Evolutionary conservation across 2,329 filamentous ascomycete species (phyloP).

Genomic region (Fusarium nematophilum): DNA sequence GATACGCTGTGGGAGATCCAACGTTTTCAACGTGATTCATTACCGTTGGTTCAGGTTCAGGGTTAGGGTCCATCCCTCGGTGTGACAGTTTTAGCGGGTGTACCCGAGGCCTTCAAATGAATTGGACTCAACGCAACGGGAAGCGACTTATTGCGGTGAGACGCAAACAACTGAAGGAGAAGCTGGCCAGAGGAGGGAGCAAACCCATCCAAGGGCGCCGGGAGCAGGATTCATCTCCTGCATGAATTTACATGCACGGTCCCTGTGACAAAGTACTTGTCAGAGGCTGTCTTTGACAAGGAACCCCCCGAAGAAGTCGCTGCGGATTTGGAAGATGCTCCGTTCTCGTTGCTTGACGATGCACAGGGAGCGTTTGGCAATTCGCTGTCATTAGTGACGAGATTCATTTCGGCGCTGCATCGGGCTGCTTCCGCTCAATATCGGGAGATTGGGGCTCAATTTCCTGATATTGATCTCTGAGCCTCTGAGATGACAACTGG

Average conservation of each 20-base stretch:
- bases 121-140: conserved; percentile 31
- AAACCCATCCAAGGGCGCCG: conserved; percentile 3
- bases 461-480: background rate
- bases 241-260: conserved; percentile 40
- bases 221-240: conserved; percentile 26
- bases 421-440: conserved; percentile 17
- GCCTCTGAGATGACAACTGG: too few relatives aligned
- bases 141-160: conserved; percentile 30
- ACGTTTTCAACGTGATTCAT: too few relatives aligned
- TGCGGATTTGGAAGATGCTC: conserved; percentile 22
- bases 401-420: conserved; percentile 26
- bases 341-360: conserved; percentile 31
- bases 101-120: conserved; percentile 24
- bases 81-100: conserved; percentile 23
- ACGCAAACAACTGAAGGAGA: conserved; percentile 29
- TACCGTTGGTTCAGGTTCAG: too few relatives aligned
- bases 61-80: background rate
- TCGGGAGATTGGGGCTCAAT: conserved; percentile 11
- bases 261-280: conserved; percentile 19
- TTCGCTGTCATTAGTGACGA: conserved; percentile 31
- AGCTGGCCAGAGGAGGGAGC: conserved; percentile 18
- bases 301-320: conserved; percentile 23
- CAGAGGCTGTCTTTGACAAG: conserved; percentile 23
- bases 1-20: too few relatives aligned
- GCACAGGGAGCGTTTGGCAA: conserved; percentile 28